Conservation (phyloP, 331 rosid genomes). For the Spiraea crenata region DNA sequence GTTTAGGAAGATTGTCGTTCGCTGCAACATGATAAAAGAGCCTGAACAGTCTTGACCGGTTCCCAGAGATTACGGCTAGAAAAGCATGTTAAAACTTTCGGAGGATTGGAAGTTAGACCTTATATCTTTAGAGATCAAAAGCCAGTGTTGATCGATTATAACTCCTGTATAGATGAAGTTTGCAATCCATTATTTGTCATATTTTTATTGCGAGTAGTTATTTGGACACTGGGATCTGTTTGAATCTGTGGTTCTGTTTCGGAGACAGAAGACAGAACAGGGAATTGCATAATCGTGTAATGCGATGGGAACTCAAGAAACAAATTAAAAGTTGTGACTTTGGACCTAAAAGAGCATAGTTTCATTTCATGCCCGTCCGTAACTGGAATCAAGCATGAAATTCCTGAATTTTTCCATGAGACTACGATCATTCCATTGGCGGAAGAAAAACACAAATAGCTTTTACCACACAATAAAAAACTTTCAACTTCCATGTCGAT, state of each 20-base stretch:
- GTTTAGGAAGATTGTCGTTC: conserved; percentile 65
- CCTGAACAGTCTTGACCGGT: conserved; percentile 35
- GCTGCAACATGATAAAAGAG: conserved; percentile 73
- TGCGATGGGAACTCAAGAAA: too few species aligned
- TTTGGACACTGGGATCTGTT: background rate
- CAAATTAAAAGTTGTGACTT: too few species aligned
- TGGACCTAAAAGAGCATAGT: too few species aligned
- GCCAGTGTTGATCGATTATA: background rate
- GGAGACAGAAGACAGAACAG: too few species aligned
- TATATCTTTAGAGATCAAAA: background rate
- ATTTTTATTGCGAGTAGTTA: background rate
- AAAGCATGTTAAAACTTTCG: background rate
- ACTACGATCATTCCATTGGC: background rate
- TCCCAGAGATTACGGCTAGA: background rate
- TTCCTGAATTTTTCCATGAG: background rate
- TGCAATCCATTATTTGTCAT: background rate
- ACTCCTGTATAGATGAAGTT: background rate
- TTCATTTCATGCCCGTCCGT: too few species aligned
- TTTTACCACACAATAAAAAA: background rate
- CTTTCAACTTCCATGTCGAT: conserved; percentile 5
- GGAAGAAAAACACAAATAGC: background rate
- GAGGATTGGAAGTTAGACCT: background rate
- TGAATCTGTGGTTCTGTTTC: background rate
- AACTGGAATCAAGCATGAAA: background rate
- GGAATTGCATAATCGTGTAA: too few species aligned